These are phyloP conservation scores for Trichomonas vaginalis DNA, from an alignment of 208 protist genomes.

Conservation along the genomic window DNA sequence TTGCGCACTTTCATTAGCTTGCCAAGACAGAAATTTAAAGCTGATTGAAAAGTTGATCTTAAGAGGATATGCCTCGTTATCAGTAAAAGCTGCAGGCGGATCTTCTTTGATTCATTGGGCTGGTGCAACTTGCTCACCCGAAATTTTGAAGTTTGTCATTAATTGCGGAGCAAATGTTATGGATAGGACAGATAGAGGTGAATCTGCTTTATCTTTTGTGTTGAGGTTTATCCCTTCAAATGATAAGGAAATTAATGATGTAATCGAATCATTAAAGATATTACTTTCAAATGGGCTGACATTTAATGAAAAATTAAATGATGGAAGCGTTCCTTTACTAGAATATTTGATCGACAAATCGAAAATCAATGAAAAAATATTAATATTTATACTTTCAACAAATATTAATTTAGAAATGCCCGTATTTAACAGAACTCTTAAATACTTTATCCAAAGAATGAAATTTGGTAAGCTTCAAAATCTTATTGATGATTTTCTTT, in stretches of 20 bases:
- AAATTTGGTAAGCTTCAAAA: not conserved
- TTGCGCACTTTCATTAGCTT: not conserved
- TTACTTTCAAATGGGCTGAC: not conserved
- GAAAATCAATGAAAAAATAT: not conserved
- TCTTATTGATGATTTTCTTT: not conserved
- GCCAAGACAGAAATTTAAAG: not conserved
- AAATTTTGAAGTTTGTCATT: not conserved
- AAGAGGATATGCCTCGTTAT: not conserved
- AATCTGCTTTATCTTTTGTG: not conserved
- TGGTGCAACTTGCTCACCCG: not conserved
- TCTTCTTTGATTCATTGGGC: not conserved
- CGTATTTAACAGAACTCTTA: not conserved
- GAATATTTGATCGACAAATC: not conserved
- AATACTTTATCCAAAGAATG: not conserved
- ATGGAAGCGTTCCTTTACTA: not conserved
- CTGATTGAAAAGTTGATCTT: not conserved
- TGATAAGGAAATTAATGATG: not conserved
- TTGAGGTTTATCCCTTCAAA: not conserved
- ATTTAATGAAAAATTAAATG: not conserved
- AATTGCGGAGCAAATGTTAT: not conserved
- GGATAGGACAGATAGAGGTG: not conserved
- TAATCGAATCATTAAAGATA: not conserved
- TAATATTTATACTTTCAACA: not conserved
- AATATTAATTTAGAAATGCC: not conserved
- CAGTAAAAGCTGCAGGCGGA: not conserved